A percentile compares a stretch with the other conserved stretches of the same genome.
These are phyloP conservation scores for Fallopia convolvulus DNA, from an alignment of 148 eudicot species.

Conservation along the genomic window DNA sequence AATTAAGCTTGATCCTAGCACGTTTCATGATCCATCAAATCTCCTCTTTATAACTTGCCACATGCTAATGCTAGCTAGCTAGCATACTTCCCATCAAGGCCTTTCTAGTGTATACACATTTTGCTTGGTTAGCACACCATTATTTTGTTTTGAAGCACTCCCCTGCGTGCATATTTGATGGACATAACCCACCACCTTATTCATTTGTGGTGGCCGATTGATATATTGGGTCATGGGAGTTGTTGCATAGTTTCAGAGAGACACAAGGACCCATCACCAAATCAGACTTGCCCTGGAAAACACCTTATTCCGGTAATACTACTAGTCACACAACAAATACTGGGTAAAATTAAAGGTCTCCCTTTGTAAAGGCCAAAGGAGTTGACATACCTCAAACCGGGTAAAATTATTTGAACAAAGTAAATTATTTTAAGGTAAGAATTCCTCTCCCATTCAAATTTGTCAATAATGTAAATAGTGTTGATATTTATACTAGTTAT, in stretches of 20 bases:
- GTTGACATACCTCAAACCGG: neutral
- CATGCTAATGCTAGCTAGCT: neutral
- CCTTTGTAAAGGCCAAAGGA: neutral
- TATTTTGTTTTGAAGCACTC: neutral
- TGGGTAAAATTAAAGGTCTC: neutral
- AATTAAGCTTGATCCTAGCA: neutral
- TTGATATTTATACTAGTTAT: too few relatives aligned
- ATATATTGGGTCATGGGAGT: neutral
- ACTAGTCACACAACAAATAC: neutral
- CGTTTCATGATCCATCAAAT: slow-evolving; percentile 8
- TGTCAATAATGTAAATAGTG: too few relatives aligned
- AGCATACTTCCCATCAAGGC: slow-evolving; percentile 4
- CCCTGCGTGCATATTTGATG: slow-evolving; percentile 1
- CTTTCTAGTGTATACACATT: slow-evolving; percentile 1
- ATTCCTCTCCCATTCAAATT: neutral
- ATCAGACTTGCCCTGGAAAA: neutral
- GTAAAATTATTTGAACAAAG: neutral
- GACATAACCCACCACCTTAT: slow-evolving; percentile 5
- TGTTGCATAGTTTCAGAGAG: neutral
- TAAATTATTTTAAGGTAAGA: neutral
- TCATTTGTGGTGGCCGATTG: slow-evolving; percentile 4
- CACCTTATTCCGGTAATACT: neutral
- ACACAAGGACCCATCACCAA: slow-evolving; percentile 8
- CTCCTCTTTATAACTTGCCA: neutral
- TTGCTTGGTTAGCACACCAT: slow-evolving; percentile 2